Base-by-base conservation (phyloP, 2,329 filamentous ascomycete species). In the Chaetomiaceae sp. region DNA sequence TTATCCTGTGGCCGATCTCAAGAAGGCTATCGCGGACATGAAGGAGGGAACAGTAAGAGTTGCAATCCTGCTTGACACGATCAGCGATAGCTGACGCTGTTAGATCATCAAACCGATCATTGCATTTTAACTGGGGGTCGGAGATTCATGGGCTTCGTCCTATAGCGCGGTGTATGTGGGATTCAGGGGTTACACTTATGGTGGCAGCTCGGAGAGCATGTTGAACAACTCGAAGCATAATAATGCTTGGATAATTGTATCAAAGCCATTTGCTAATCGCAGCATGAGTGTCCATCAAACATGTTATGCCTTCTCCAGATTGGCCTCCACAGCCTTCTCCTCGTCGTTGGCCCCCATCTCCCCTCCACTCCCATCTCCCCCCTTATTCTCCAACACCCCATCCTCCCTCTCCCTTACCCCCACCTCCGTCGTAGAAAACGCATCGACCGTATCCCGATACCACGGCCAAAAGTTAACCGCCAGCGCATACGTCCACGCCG, bases 391-490 rank as follows among this genome's bases (percentile, higher is more conserved):
- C 31, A 50, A n/a, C 5, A n/a, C 46, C 17, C 19, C 40, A 3
- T n/a, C 34, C 7, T 40, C 12, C 25, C 19, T 15, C 3, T 36
- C 46, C 27, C 34, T 22, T 3, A 51, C 29, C 15, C 76, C 77
- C 22, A 79, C 62, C 1, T 78, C 69, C 0, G 76, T 66, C 20
- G 71, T 70, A 8, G 71, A 72, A 58, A 79, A 79, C 1, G 76
- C 75, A 64, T 90, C 87, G 3, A 84, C 81, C 0, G 83, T 79
- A 51, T 78, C 71, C 31, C 78, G 73, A 65, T 90, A 89, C 3
- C 74, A 69, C 0, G 84, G 82, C 4, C 83, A 72, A 60, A 88
- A 88, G 68, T 90, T 90, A 56, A 84, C 82, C 6, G 76, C 76
- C 19, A 82, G 37, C 0, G 82, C 75, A 57, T 85, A 85, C 1